Base-by-base conservation (phyloP, 2,329 filamentous ascomycete genomes). In the Clonostachys chloroleuca region DNA sequence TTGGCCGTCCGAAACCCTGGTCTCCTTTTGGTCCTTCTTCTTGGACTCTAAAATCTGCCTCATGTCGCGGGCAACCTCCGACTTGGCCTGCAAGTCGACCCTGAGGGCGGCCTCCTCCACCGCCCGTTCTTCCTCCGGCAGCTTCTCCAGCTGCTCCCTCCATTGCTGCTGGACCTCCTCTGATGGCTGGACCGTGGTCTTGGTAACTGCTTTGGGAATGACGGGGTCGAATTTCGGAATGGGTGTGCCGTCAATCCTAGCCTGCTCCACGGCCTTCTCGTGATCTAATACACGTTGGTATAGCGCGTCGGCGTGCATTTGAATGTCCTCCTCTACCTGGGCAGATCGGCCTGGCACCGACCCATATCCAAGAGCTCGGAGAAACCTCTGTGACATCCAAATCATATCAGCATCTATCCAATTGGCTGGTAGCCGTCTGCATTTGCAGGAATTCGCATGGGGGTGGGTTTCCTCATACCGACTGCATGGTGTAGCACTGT, bases 251-350 rank as follows among this genome's bases (percentile, higher is more conserved):
- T 80, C 77, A 46, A 76, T 73, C 64, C 83, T 83, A 35, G 86
- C 87, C 57, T 83, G 77, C 53, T 87, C 81, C n/a, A 88, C 82
- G 52, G 78, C 80, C 17, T 74, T 75, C 67, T 99, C 92, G 62
- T 95, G 90, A 51, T 82, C 78, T 36, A 95, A 67, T 84, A 97
- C 90, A 56, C 87, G 83, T 59, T 92, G 87, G 67, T 91, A 99
- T 39, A 99, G 76, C 52, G 81, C 82, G 70, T 99, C 94, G 49
- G 92, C 92, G 65, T 96, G 92, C 85, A 97, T 89, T 68, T 97
- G 94, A 51, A 99, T 90, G 56, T 86, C 81, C 64, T 96, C 92
- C 57, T 96, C 88, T 45, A 88, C 78, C 33, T 84, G 77, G 1
- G 77, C 70, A 9, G 84, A 72, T 18, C 84, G 80, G 41, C 86